phyloP scores from a whole-genome alignment of 441 rosid genomes.

The Brassica hybrid region DNA sequence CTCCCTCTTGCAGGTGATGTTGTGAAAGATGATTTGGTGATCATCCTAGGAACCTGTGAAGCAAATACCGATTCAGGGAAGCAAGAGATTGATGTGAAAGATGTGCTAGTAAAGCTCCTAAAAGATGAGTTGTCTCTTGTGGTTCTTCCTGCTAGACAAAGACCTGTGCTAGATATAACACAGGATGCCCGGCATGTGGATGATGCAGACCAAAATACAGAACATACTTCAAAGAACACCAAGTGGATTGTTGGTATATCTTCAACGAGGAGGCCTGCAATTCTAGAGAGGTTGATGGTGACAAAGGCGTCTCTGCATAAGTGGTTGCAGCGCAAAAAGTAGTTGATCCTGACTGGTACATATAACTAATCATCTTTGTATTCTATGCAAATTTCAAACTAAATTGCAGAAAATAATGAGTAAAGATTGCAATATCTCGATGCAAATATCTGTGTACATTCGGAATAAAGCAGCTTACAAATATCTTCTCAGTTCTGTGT shows the following conservation, averaged over 20 bases:
- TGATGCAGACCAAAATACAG: constrained; percentile 40
- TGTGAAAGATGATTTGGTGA: constrained; percentile 75
- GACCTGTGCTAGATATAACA: constrained; percentile 19
- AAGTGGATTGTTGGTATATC: constrained; percentile 41
- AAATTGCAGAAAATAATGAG: background rate
- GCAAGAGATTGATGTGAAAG: constrained; percentile 50
- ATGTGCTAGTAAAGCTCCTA: constrained; percentile 62
- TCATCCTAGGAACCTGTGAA: constrained; percentile 63
- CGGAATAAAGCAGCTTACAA: constrained; percentile 5
- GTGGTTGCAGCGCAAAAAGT: constrained; percentile 67
- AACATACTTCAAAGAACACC: constrained; percentile 33
- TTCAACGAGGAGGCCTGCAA: constrained; percentile 72
- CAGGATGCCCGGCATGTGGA: constrained; percentile 34
- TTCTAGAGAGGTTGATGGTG: constrained; percentile 65
- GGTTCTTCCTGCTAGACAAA: constrained; percentile 52
- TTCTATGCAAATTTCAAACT: constrained; percentile 17
- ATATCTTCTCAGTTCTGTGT: constrained; percentile 15
- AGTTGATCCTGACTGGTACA: constrained; percentile 39
- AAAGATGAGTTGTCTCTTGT: constrained; percentile 73
- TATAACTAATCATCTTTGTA: constrained; percentile 37
- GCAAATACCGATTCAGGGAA: constrained; percentile 39
- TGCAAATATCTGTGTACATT: constrained; percentile 13
- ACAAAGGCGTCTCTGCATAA: constrained; percentile 62
- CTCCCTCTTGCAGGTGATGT: constrained; percentile 59
- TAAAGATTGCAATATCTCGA: background rate